These are phyloP conservation scores for Kitagawia praeruptora DNA, from an alignment of 129 eudicot species.

Conservation along the genomic window DNA sequence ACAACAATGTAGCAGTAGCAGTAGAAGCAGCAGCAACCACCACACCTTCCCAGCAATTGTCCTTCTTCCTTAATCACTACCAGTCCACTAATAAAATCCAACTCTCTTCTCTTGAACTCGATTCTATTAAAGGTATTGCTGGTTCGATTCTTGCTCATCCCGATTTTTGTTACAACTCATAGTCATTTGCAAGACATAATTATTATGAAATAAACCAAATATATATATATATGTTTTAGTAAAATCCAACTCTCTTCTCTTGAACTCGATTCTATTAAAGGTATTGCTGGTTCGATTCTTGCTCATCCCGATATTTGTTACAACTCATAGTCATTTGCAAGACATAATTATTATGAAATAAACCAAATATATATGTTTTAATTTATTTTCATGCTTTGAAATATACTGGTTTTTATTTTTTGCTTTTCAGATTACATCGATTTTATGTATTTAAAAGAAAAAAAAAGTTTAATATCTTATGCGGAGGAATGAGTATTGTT, in stretches of 20 bases:
- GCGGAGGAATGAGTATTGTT: not conserved
- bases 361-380: too few species aligned
- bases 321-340: too few species aligned
- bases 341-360: too few species aligned
- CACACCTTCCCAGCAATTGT: not conserved
- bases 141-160: not conserved
- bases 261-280: not conserved
- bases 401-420: not conserved
- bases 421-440: not conserved
- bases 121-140: not conserved
- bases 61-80: not conserved
- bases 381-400: too few species aligned
- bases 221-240: too few species aligned
- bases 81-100: not conserved
- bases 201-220: too few species aligned
- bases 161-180: too few species aligned
- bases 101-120: conserved; percentile 9
- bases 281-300: not conserved
- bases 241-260: conserved; percentile 7
- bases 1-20: not conserved
- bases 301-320: too few species aligned
- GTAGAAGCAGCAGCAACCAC: not conserved
- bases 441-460: not conserved
- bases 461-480: not conserved
- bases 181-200: too few species aligned